Evolutionary conservation across 2,329 filamentous ascomycete species (phyloP).

Genomic region (Monascus ruber): DNA sequence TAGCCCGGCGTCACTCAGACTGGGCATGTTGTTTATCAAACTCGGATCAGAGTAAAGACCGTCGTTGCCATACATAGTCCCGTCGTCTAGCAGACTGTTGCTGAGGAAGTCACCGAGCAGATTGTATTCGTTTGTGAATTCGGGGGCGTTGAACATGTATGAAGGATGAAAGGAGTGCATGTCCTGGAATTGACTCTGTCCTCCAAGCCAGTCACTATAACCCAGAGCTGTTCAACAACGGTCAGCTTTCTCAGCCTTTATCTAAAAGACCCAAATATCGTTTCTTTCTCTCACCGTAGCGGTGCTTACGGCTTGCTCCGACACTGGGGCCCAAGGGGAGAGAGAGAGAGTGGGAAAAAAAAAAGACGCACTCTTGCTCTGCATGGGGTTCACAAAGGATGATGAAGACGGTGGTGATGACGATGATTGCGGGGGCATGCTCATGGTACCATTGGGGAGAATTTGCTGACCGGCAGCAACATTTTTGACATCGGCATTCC

Average conservation of each 20-base stretch:
- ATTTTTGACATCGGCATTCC: constrained; percentile 47
- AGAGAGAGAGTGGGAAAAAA: too few species aligned
- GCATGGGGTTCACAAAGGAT: constrained; percentile 46
- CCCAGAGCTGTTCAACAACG: constrained; percentile 50
- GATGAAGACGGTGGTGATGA: constrained; percentile 10
- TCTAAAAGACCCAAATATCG: too few species aligned
- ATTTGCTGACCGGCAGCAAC: constrained; percentile 40
- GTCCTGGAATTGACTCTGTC: constrained; percentile 78
- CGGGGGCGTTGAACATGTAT: constrained; percentile 89
- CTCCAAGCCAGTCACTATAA: constrained; percentile 71
- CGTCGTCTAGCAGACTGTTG: constrained; percentile 79
- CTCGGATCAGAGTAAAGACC: constrained; percentile 51
- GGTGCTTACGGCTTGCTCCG: constrained; percentile 57
- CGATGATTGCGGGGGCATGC: constrained; percentile 32
- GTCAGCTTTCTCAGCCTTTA: too few species aligned
- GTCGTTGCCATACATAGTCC: constrained; percentile 54
- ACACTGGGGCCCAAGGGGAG: constrained; percentile 14
- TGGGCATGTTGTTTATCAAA: constrained; percentile 34
- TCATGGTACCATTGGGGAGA: constrained; percentile 29
- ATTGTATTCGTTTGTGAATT: constrained; percentile 94
- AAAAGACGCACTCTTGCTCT: constrained; percentile 45
- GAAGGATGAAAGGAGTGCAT: constrained; percentile 89
- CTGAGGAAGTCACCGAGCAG: constrained; percentile 93
- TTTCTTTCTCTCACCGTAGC: constrained; percentile 17
- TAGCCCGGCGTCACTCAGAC: constrained; percentile 19